Evolutionary conservation across 495 filamentous ascomycete species (phyloP), one percentile per base, ranked within the genome.

Genomic region (Symbiotaphrina buchneri): DNA sequence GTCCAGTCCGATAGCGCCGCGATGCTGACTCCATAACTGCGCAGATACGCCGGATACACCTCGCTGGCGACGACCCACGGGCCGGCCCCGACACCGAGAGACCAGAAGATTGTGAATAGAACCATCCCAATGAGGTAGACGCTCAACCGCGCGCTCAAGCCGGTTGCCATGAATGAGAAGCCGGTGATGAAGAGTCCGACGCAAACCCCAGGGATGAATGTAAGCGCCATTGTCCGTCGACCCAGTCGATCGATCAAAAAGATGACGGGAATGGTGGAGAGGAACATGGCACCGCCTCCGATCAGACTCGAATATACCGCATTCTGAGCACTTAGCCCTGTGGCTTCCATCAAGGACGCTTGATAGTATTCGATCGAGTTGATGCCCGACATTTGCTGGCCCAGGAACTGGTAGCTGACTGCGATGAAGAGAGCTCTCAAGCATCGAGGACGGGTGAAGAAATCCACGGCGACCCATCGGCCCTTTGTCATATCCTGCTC

Each of bases 341-440:
- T 63, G 36, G 58, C 54, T 26, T 44, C 44, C 61, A 71, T 67
- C 5, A 73, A 45, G 0, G 54, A 52, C 0, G 55, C 49, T 67
- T 68, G 69, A 47, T 70, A 70, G 46, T 72, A 71, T 56, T 69
- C 65, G 28, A 71, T 55, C 3, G 61, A 60, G 36, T 69, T 69
- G 27, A 71, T 60, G 27, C 67, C 65, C 4, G 64, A 69, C 34
- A 70, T 56, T n/a, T n/a, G n/a, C 36, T 73, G 67, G 3, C 65
- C 66, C 0, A 70, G 53, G 38, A 71, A 56, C 35, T 71, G 58
- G 65, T 71, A 70, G 28, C 63, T 56, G 30, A 68, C 68, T 31
- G 65, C 67, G 38, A 69, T 68, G 35, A 70, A 44, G 30, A 71
- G 52, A 14, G 68, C 64, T 18, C 67, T 55, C n/a, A 65, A 57